These are phyloP conservation scores for Plasmodium vivax DNA, from an alignment of 169 alveolate genomes.

Conservation along the genomic window DNA sequence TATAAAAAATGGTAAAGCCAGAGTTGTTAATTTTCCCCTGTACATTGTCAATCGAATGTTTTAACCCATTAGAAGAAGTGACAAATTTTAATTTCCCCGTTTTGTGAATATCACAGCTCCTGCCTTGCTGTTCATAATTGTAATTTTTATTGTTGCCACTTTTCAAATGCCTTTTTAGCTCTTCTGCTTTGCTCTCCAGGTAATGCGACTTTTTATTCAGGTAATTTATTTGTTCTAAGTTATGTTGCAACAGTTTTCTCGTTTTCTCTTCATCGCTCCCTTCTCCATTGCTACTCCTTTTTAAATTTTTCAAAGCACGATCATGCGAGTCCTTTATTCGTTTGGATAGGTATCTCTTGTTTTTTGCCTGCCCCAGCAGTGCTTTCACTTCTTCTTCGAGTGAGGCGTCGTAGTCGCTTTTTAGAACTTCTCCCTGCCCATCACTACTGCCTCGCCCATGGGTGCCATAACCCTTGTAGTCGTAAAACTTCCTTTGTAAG, in stretches of 20 bases:
- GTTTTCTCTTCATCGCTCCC: conserved; percentile 22
- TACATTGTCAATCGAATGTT: conserved; percentile 66
- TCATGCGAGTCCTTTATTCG: conserved; percentile 53
- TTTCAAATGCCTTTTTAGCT: conserved; percentile 34
- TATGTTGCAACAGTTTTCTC: conserved; percentile 42
- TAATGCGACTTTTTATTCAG: conserved; percentile 49
- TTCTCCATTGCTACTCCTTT: conserved; percentile 2
- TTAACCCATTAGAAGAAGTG: conserved; percentile 43
- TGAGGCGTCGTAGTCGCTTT: conserved; percentile 21
- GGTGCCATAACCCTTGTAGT: neutral
- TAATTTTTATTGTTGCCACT: neutral
- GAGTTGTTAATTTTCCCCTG: conserved; percentile 27
- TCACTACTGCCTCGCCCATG: neutral
- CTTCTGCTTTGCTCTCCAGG: conserved; percentile 54
- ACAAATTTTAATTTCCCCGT: conserved; percentile 68
- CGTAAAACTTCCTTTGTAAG: conserved; percentile 21
- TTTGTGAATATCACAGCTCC: conserved; percentile 43
- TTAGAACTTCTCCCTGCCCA: neutral
- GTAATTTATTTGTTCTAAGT: conserved; percentile 58
- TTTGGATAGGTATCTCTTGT: conserved; percentile 50
- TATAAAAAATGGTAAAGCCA: conserved; percentile 64
- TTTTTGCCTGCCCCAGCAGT: conserved; percentile 25
- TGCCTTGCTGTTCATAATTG: neutral
- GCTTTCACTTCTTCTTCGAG: conserved; percentile 63
- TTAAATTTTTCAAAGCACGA: conserved; percentile 47